A percentile compares a stretch with the other conserved stretches of the same genome.
These are phyloP conservation scores for Elsinoe necatrix DNA, from an alignment of 2,329 filamentous ascomycete genomes.

Conservation along the genomic window DNA sequence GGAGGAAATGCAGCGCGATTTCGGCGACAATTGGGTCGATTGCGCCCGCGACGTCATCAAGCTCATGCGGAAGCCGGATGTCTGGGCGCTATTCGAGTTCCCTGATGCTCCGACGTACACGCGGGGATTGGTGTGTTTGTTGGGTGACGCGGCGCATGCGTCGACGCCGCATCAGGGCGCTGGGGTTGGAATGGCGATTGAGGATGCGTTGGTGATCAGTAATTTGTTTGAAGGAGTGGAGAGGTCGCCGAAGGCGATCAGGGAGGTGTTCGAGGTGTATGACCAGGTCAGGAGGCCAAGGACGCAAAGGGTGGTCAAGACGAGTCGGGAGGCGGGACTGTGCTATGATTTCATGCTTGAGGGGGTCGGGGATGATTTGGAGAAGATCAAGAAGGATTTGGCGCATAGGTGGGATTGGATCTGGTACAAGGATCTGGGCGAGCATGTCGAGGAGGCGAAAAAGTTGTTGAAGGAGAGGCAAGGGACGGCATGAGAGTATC, in stretches of 20 bases:
- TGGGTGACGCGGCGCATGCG: slow-evolving; percentile 52
- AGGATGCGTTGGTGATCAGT: slow-evolving; percentile 44
- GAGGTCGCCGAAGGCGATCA: slow-evolving; percentile 22
- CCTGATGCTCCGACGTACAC: slow-evolving; percentile 35
- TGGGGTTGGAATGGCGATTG: slow-evolving; percentile 49
- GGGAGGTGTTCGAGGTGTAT: slow-evolving; percentile 32
- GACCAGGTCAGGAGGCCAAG: slow-evolving; percentile 33
- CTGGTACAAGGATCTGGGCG: slow-evolving; percentile 33
- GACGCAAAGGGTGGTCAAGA: slow-evolving; percentile 33
- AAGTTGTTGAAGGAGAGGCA: slow-evolving; percentile 16
- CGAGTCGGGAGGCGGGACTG: slow-evolving; percentile 33
- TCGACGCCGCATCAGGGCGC: slow-evolving; percentile 48
- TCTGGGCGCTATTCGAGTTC: slow-evolving; percentile 44
- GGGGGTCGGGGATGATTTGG: slow-evolving; percentile 29
- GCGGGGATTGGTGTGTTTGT: slow-evolving; percentile 33
- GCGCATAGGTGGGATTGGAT: slow-evolving; percentile 32
- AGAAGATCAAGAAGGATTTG: slow-evolving; percentile 27
- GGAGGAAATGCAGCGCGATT: slow-evolving; percentile 35
- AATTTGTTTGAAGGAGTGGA: slow-evolving; percentile 29
- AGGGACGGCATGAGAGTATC: background rate
- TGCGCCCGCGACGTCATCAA: slow-evolving; percentile 32
- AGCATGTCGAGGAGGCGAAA: slow-evolving; percentile 27
- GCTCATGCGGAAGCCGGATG: slow-evolving; percentile 42
- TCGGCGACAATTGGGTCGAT: slow-evolving; percentile 35
- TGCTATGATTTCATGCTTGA: slow-evolving; percentile 34